Base-by-base conservation (phyloP, 2,329 filamentous ascomycete species). In the Purpureocillium lavendulum region DNA sequence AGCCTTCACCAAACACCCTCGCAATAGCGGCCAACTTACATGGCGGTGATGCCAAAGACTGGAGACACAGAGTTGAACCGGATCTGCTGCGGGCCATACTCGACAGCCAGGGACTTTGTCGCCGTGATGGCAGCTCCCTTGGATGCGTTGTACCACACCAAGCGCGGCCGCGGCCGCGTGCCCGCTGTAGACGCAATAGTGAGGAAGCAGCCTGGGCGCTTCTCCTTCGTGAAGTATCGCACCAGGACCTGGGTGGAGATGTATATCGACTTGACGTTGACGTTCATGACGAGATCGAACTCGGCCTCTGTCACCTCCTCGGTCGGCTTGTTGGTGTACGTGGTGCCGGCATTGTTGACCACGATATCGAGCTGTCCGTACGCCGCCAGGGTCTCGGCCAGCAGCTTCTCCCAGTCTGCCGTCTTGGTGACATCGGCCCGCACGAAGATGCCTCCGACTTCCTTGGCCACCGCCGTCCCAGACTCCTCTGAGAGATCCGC, bases 31-130 rank as follows among this genome's bases (percentile, higher is more conserved):
- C n/a, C n/a, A 26, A 55, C 60, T 54, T 32, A 61, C 65, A 87
- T 67, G 3, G 76, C 79, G 0, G 83, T 26, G 21, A 6, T 75
- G 2, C 76, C 80, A 1, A 86, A 66, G 0, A 86, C 70, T 0
- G 82, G 83, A 35, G 79, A 84, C 12, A 88, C 76, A 2, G 75
- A 72, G 46, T 87, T 87, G 51, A 88, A 80, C 1, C 83, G 74
- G 46, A 89, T 85, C 48, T 84, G 72, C 40, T 84, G 73, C 0
- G 76, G 71, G 1, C 79, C 84, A 49, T 83, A 88, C 57, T 88
- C 84, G 2, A 82, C 78, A 1, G 83, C 84, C 47, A 89, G 58
- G 2, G 60, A 54, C 57, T 73, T 73, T 1, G 66, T 69, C 30
- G 75, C 76, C 36, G 73, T 82, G 48, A 72, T 71, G 10, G 82